Evolutionary conservation across 2,329 filamentous ascomycete genomes (phyloP).

Genomic region (Clarireedia hainanense): DNA sequence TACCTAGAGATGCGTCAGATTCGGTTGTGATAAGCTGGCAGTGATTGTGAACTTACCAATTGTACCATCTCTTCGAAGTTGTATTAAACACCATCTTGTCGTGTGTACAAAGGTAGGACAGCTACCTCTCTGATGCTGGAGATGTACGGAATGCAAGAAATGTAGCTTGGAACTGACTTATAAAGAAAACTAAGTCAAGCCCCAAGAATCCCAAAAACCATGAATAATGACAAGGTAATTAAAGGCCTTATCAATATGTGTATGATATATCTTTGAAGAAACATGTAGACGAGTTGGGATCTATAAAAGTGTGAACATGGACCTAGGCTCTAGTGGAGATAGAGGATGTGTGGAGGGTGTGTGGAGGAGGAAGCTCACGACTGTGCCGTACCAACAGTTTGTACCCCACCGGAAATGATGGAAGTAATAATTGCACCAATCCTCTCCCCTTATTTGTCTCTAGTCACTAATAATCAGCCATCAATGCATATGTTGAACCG

Average conservation of each 20-base stretch:
- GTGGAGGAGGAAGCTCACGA: background rate
- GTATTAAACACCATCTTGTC: constrained; percentile 3
- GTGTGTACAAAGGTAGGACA: background rate
- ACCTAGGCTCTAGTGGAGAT: no score
- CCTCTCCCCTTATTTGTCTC: background rate
- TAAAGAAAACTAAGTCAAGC: no score
- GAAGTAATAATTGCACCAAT: constrained; percentile 8
- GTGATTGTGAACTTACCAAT: background rate
- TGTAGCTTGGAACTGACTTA: no score
- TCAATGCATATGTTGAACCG: background rate
- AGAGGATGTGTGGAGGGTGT: background rate
- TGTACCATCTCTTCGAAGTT: constrained; percentile 5
- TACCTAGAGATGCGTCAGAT: constrained; percentile 38
- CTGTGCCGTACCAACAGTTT: background rate
- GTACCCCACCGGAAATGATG: constrained; percentile 3
- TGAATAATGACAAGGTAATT: no score
- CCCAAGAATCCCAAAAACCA: no score
- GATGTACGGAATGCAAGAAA: no score
- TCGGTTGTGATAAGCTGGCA: no score
- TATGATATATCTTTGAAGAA: no score
- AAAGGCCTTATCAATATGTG: no score
- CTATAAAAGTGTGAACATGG: no score
- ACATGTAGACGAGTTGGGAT: no score
- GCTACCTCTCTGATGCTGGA: no score
- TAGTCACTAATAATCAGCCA: background rate